Evolutionary conservation across 1,284 basidiomycete species (phyloP).

Genomic region (Leccinum solheimii): DNA sequence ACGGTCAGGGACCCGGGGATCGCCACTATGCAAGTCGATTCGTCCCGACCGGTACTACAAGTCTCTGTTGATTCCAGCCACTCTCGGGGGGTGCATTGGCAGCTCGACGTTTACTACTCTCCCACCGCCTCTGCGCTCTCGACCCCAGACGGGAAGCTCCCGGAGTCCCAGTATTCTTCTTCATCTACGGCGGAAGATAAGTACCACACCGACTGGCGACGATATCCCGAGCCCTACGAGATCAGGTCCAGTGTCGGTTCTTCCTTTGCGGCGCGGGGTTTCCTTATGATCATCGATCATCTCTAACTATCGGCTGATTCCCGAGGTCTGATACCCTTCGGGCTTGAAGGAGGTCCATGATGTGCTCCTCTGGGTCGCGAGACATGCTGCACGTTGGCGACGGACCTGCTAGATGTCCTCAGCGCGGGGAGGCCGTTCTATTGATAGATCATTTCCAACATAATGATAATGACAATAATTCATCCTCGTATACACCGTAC

Average conservation of each 20-base stretch:
- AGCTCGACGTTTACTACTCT: constrained; percentile 64
- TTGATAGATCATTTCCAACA: too few species aligned
- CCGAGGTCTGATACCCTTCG: constrained; percentile 46
- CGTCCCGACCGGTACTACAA: too few species aligned
- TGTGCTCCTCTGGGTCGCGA: constrained; percentile 53
- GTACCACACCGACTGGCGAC: constrained; percentile 50
- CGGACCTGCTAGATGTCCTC: too few species aligned
- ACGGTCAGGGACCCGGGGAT: constrained; percentile 42
- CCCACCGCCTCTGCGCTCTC: constrained; percentile 19
- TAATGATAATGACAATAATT: too few species aligned
- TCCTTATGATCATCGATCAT: constrained; percentile 61
- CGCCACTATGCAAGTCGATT: constrained; percentile 49
- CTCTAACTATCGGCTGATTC: constrained; percentile 62
- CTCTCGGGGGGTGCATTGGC: not conserved
- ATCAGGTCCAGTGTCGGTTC: constrained; percentile 51
- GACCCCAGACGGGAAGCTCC: constrained; percentile 37
- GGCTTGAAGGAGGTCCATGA: constrained; percentile 55
- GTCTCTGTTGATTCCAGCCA: not conserved
- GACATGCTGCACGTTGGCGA: constrained; percentile 30
- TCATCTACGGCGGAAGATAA: constrained; percentile 56
- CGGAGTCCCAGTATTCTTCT: constrained; percentile 29
- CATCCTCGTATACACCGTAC: too few species aligned
- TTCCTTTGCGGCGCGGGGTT: constrained; percentile 59
- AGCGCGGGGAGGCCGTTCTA: too few species aligned
- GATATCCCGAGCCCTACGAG: constrained; percentile 45